Evolutionary conservation across 148 eudicot species (phyloP), one percentile per base, ranked within the genome.

Genomic region (Chenopodium formosanum): DNA sequence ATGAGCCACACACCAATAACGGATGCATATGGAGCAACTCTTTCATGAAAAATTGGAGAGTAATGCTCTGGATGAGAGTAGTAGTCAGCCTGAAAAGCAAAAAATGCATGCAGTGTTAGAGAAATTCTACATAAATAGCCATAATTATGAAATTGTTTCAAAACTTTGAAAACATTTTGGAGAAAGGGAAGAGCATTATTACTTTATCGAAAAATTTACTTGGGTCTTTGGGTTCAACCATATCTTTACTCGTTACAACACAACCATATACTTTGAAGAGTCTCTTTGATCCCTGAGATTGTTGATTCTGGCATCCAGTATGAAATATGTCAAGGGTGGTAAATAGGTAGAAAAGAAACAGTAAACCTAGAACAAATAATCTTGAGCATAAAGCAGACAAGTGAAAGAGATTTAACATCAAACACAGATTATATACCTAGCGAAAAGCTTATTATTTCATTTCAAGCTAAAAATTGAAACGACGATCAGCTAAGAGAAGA

Each of bases 11-110:
- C 86, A 97, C 99, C 99, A 85, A 97, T 89, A 76, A 91, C 99
- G 87, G 99, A 97, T 75, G 99, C 90, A 88, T 86, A 94, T n/a
- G 98, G 99, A 56, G 97, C 98, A 65, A 97, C 86, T 71, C 85
- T 94, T 86, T 92, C 94, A 78, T 97, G 97, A 82, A 97, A 97
- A 88, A 89, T 77, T 40, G 98, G 90, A 58, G 63, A 85, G 89
- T 94, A 97, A 79, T 93, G 92, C 88, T 97, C 99, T 52, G 99
- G 99, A 89, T 97, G 99, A 65, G 94, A 91, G 83, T 92, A 97
- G 91, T 97, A 97, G 81, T 97, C 97, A 78, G 78, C 97, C 99
- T 94, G 94, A 79, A 83, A 88, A 27, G 80, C 46, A 79, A 34
- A 7, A 40, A 34, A 19, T 16, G 12, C 52, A 52, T 17, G 56